Evolutionary conservation across 1,139 yeast genomes (phyloP).

Genomic region (Candida smagusa): DNA sequence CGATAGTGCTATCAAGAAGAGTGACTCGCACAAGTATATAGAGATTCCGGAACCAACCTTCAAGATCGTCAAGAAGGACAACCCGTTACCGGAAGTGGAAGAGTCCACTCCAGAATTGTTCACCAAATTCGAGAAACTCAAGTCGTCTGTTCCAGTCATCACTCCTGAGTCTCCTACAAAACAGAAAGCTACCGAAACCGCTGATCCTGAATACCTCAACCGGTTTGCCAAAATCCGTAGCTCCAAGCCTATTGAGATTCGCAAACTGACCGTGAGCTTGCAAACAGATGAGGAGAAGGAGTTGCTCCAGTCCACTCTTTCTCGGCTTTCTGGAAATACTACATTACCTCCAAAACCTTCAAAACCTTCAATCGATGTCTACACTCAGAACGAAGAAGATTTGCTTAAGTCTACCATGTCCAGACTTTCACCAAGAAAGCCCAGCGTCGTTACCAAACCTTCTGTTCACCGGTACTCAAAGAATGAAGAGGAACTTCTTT

Average conservation of each 20-base stretch:
- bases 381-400: slow-evolving; percentile 12
- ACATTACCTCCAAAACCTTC: slow-evolving; percentile 14
- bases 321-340: slow-evolving; percentile 9
- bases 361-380: slow-evolving; percentile 14
- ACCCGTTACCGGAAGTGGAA: slow-evolving; percentile 7
- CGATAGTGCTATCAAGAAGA: slow-evolving; percentile 20
- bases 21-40: slow-evolving; percentile 13
- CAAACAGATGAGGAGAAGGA: slow-evolving; percentile 10
- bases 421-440: slow-evolving; percentile 12
- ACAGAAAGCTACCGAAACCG: slow-evolving; percentile 1
- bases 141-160: slow-evolving; percentile 1
- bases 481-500: slow-evolving; percentile 13
- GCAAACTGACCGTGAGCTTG: slow-evolving; percentile 1
- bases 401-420: slow-evolving; percentile 14
- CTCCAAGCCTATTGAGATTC: slow-evolving; percentile 7
- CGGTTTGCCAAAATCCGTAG: slow-evolving; percentile 6
- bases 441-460: slow-evolving; percentile 14
- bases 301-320: slow-evolving; percentile 13
- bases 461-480: slow-evolving; percentile 12
- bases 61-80: slow-evolving; percentile 11
- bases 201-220: slow-evolving; percentile 13
- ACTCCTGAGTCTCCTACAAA: slow-evolving; percentile 3
- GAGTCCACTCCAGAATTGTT: slow-evolving; percentile 12
- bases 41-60: slow-evolving; percentile 13
- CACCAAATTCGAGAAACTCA: slow-evolving; percentile 10